Evolutionary conservation across 768 basidiomycete species (phyloP).

Genomic region (Rossbeevera mucosa): DNA sequence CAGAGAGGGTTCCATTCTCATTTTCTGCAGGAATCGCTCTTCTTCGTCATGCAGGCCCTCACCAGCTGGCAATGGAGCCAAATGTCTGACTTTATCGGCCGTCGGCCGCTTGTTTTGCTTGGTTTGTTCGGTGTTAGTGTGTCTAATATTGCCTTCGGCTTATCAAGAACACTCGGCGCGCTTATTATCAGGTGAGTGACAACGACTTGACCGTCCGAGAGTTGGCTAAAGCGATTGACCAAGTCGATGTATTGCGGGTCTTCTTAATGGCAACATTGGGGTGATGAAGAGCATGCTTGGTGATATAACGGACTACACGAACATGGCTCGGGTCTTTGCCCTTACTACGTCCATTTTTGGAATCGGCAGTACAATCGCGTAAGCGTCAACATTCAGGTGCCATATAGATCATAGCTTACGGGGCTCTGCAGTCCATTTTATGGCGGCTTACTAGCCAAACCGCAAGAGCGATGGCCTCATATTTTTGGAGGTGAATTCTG

Average conservation of each 20-base stretch:
- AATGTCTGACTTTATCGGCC: slow-evolving; percentile 53
- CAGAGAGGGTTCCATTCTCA: background rate
- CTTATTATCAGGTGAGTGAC: slow-evolving; percentile 48
- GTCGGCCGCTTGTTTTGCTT: slow-evolving; percentile 54
- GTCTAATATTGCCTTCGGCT: slow-evolving; percentile 58
- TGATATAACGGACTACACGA: slow-evolving; percentile 46
- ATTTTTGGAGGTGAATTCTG: slow-evolving; percentile 41
- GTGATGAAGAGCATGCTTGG: slow-evolving; percentile 72
- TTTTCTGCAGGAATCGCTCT: slow-evolving; percentile 52
- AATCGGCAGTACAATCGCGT: slow-evolving; percentile 31
- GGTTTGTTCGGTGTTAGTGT: slow-evolving; percentile 48
- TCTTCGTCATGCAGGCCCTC: slow-evolving; percentile 53
- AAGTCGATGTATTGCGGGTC: slow-evolving; percentile 35
- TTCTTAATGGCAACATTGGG: slow-evolving; percentile 39
- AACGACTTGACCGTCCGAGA: background rate
- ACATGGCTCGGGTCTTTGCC: slow-evolving; percentile 35
- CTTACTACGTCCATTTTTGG: slow-evolving; percentile 26
- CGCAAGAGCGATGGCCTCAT: slow-evolving; percentile 50
- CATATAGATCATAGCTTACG: background rate
- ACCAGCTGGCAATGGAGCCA: slow-evolving; percentile 64
- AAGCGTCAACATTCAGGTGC: slow-evolving; percentile 1
- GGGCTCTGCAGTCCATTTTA: slow-evolving; percentile 44
- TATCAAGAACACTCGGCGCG: slow-evolving; percentile 51
- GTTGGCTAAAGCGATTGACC: slow-evolving; percentile 2
- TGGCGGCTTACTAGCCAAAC: slow-evolving; percentile 52